Evolutionary conservation across 495 filamentous ascomycete genomes (phyloP).

Genomic region (Hyaloscypha bicolor): DNA sequence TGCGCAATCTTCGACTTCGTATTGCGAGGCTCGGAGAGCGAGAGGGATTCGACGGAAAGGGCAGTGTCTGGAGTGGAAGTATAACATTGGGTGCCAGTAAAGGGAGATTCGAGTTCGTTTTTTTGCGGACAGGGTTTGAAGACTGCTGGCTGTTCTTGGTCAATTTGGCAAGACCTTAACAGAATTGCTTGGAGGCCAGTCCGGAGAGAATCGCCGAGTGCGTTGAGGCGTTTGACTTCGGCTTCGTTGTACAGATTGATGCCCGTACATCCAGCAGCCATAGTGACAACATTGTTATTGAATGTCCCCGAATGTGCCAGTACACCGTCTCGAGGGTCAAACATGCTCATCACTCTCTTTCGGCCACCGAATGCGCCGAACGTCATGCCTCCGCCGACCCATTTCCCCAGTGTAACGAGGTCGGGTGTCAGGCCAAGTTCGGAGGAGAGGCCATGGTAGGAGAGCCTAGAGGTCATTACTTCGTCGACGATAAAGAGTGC

Average conservation of each 20-base stretch:
- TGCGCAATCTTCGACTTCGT: neutral
- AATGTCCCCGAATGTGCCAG: constrained; percentile 64
- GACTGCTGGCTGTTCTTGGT: neutral
- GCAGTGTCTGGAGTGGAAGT: neutral
- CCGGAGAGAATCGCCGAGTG: constrained; percentile 35
- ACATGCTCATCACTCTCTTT: constrained; percentile 51
- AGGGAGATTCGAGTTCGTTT: constrained; percentile 5
- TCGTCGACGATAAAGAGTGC: constrained; percentile 64
- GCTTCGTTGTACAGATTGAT: constrained; percentile 47
- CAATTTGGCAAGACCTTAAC: neutral
- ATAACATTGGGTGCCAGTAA: neutral
- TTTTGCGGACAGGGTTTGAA: constrained; percentile 3
- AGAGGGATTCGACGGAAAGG: constrained; percentile 30
- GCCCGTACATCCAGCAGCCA: constrained; percentile 54
- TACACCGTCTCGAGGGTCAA: constrained; percentile 41
- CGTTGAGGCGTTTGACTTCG: constrained; percentile 40
- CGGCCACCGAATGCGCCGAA: constrained; percentile 67
- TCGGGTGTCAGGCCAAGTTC: constrained; percentile 52
- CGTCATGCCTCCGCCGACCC: constrained; percentile 61
- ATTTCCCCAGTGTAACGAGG: constrained; percentile 64
- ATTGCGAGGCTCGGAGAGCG: neutral
- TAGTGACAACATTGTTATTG: constrained; percentile 66
- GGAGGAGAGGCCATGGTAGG: constrained; percentile 46
- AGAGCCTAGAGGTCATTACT: constrained; percentile 63
- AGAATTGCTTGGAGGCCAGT: constrained; percentile 8